These are phyloP conservation scores for Geotrichum candidum DNA, from an alignment of 1,139 yeast genomes.

Conservation along the genomic window DNA sequence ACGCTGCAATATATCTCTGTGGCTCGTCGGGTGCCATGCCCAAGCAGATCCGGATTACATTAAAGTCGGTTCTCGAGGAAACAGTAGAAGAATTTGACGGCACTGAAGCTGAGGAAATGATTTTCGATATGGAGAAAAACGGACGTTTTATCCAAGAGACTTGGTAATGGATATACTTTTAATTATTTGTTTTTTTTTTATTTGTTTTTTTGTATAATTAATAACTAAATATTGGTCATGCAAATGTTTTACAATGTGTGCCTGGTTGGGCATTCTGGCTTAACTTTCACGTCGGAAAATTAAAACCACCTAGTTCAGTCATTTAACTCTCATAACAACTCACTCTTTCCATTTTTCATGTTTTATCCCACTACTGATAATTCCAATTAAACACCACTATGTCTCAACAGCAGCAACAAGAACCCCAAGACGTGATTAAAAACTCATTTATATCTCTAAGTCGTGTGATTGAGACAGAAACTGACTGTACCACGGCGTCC, in stretches of 20 bases:
- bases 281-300: background rate
- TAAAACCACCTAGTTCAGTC: background rate
- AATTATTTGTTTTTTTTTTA: background rate
- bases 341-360: background rate
- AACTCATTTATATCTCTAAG: constrained; percentile 21
- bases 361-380: background rate
- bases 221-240: background rate
- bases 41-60: constrained; percentile 71
- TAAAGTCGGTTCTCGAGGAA: constrained; percentile 53
- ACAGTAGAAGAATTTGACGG: constrained; percentile 35
- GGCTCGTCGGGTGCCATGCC: constrained; percentile 98
- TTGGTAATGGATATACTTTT: constrained; percentile 47
- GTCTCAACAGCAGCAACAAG: constrained; percentile 1
- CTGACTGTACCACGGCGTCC: constrained; percentile 30
- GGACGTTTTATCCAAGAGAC: constrained; percentile 85
- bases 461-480: constrained; percentile 32
- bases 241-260: background rate
- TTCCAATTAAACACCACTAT: background rate
- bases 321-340: background rate
- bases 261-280: background rate
- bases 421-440: constrained; percentile 15
- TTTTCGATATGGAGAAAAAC: constrained; percentile 55
- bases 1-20: constrained; percentile 68
- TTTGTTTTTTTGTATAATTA: background rate
- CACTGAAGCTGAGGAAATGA: constrained; percentile 46